phyloP scores from a whole-genome alignment of 176 grass and related monocot genomes.

The Avena insularis region DNA sequence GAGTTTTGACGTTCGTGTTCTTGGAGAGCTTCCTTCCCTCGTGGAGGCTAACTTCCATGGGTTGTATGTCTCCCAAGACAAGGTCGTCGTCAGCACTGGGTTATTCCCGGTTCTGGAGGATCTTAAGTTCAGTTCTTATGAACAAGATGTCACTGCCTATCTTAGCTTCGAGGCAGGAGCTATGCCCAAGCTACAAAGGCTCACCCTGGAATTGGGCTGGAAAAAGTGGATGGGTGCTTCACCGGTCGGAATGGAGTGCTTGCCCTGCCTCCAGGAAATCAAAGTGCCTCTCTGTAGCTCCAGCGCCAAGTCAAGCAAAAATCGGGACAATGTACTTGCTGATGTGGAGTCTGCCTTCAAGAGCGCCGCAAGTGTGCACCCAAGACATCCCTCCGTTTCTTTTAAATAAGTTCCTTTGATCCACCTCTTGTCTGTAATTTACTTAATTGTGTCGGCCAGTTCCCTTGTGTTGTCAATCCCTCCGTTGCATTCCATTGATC shows the following conservation, averaged over 20 bases:
- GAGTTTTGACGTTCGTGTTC: background rate
- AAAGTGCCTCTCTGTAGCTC: background rate
- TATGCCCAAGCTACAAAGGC: background rate
- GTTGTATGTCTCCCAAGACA: background rate
- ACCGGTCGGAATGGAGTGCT: background rate
- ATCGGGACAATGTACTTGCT: too few relatives aligned
- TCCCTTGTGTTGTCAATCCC: too few relatives aligned
- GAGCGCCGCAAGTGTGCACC: too few relatives aligned
- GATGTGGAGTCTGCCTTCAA: too few relatives aligned
- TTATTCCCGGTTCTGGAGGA: background rate
- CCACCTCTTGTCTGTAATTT: too few relatives aligned
- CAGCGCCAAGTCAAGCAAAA: background rate
- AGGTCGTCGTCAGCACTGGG: background rate
- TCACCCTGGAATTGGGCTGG: accelerated
- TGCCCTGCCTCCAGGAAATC: background rate
- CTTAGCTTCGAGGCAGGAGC: background rate
- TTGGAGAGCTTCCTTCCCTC: background rate
- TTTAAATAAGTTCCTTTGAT: too few relatives aligned
- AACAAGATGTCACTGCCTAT: background rate
- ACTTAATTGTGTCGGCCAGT: too few relatives aligned
- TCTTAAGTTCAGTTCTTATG: accelerated
- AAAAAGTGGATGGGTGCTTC: background rate
- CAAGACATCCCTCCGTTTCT: background rate
- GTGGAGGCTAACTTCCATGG: accelerated
- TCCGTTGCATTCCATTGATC: too few relatives aligned